Evolutionary conservation across 768 basidiomycete genomes (phyloP).

Genomic region (Atractiella rhizophila): DNA sequence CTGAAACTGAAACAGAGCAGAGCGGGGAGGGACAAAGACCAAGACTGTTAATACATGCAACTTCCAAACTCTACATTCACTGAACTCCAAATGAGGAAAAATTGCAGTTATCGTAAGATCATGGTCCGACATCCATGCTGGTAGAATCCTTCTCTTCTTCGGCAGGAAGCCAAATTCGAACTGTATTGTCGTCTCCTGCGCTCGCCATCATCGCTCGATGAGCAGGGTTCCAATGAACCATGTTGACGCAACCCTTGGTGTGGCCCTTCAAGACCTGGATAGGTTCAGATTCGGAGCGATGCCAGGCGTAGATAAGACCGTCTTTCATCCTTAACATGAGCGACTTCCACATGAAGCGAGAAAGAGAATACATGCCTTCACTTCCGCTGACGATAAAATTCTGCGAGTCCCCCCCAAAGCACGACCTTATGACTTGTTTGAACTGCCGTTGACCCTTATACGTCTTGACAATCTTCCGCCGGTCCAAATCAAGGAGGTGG

Average conservation of each 20-base stretch:
- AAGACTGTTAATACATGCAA: no score
- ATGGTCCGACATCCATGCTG: no score
- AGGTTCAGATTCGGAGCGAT: conserved; percentile 53
- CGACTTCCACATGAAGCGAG: not conserved
- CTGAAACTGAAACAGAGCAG: no score
- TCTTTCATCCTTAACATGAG: conserved; percentile 29
- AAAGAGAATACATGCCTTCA: conserved; percentile 39
- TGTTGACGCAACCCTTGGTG: conserved; percentile 69
- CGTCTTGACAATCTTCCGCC: conserved; percentile 42
- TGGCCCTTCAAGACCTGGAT: conserved; percentile 78
- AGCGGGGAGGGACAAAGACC: no score
- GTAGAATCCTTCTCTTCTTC: no score
- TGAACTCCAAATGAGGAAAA: no score
- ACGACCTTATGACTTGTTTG: conserved; percentile 64
- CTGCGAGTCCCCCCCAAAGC: conserved; percentile 70
- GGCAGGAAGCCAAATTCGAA: conserved; percentile 56
- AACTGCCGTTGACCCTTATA: conserved; percentile 67
- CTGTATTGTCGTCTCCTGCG: conserved; percentile 72
- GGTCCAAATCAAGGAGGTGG: conserved; percentile 55
- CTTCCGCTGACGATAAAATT: conserved; percentile 82
- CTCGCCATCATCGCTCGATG: conserved; percentile 83
- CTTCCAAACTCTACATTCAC: no score
- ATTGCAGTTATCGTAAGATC: no score
- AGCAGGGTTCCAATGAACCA: conserved; percentile 82
- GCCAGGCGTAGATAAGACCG: conserved; percentile 83